Evolutionary conservation across 169 alveolate genomes (phyloP), one percentile per base, ranked within the genome.

Genomic region (Plasmodium cynomolgi): DNA sequence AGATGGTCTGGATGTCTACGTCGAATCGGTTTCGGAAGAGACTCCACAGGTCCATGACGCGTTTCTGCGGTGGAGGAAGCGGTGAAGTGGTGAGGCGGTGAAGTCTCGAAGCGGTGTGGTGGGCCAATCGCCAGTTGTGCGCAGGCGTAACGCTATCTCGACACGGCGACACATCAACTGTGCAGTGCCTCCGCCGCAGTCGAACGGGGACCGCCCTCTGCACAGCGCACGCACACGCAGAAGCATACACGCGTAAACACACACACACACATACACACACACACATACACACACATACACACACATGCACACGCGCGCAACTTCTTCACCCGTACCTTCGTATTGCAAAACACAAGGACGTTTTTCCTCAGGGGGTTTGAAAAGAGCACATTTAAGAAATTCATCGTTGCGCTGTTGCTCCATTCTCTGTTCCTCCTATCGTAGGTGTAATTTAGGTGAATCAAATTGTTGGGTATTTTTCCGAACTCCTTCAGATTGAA

Each of bases 1-100:
- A 86, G 37, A 86, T 75, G 15, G 93, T 86, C 62, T 86, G 93
- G 33, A 86, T 86, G 23, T 86, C 93, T 6, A 86, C 85, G 41
- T 86, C 93, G 44, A 86, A 86, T 8, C 86, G 75, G 81, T 86
- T 86, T 20, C 86, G 23, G 47, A 86, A 86, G 23, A 86, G 79
- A 41, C 93, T 86, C 93, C 86, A 75, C 29, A 86, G 33, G 29
- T 86, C 93, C 86, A 86, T 54, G 1, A 86, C 93, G 15, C 37
- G 56, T 86, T 86, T 86, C 93, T 86, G 62, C 73, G 23, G 20
- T 3, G 9, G 77, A 13, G 77, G 77, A 2, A 3, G n/a, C 23
- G n/a, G 23, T 56, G n/a, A 68, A 68, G 37, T 1, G n/a, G 77
- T 4, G 15, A 20, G n/a, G 29, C 34, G 75, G 77, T 1, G 37